Evolutionary conservation across 108 stramenopile species (phyloP), one percentile per base, ranked within the genome.

Genomic region (Fragilaria radians): DNA sequence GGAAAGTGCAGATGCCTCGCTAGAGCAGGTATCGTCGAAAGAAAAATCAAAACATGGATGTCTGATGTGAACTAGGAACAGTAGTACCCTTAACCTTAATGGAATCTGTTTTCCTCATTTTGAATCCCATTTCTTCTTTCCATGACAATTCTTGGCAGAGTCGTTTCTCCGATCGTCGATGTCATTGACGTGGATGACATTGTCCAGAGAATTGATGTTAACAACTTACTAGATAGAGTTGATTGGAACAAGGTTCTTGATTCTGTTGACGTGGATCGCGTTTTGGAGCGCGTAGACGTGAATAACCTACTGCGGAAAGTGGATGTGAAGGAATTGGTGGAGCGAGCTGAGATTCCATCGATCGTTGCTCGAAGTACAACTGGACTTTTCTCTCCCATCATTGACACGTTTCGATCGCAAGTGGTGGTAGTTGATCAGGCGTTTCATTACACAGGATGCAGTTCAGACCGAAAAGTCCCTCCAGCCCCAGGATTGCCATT

Each of bases 341-440:
- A 34, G 27, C 54, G 59, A 21, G 54, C 66, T 58, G 48, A 75
- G 21, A 29, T 75, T 0, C 57, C 42, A 32, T 57, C 54, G 19
- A 75, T 75, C n/a, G 48, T 75, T 52, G 56, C 73, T 2, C 68
- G 65, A 17, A 57, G 62, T 4, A 54, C 73, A 2, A 14, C 59
- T 1, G 73, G 73, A 19, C 56, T 75, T 0, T 65, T 65, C 28
- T 28, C 48, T 17, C 25, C 48, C 24, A 5, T 75, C 7, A 11
- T 69, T 19, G 68, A 66, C 49, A 14, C 47, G 19, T 19, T 61
- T 1, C 58, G 68, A 11, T 29, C 68, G 18, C 68, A 64, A 36
- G 23, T 70, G 49, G 68, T 55, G 25, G 34, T 28, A 28, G n/a
- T 61, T 9, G 73, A 75, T 49, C 63, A 61, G 31, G 49, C 46